phyloP scores from a whole-genome alignment of 139 green algal genomes.

The Chlorella ohadii region DNA sequence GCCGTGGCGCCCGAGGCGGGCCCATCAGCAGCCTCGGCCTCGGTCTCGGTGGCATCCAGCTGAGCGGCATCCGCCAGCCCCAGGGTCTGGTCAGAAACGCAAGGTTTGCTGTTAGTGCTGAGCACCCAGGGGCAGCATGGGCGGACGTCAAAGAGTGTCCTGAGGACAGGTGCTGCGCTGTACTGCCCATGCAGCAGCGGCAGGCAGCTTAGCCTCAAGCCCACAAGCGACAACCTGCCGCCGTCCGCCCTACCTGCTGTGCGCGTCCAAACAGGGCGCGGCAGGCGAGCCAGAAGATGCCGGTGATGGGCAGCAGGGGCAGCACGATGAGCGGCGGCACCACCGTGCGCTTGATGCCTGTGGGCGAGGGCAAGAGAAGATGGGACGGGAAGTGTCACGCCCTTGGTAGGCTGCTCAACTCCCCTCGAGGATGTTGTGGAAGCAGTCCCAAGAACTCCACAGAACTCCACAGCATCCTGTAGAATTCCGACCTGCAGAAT shows the following conservation, averaged over 20 bases:
- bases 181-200: not conserved
- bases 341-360: conserved; percentile 5
- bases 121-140: no score
- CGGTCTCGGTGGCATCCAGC: not conserved
- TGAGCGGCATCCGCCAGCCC: not conserved
- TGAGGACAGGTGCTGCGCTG: no score
- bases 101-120: no score
- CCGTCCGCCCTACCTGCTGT: not conserved
- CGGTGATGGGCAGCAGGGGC: not conserved
- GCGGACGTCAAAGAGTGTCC: no score
- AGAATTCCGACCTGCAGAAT: no score
- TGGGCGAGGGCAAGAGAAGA: not conserved
- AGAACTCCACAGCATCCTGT: no score
- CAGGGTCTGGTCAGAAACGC: not conserved
- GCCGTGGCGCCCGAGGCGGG: not conserved
- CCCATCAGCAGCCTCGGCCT: not conserved
- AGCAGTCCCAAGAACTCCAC: no score
- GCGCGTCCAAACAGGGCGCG: not conserved
- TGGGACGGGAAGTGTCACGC: no score
- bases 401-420: no score
- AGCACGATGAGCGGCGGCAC: not conserved
- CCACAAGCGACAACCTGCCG: no score
- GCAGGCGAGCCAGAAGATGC: not conserved
- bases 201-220: not conserved
- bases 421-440: no score